Evolutionary conservation across 768 basidiomycete species (phyloP), one percentile per base, ranked within the genome.

Genomic region (Tulasnella sp.): DNA sequence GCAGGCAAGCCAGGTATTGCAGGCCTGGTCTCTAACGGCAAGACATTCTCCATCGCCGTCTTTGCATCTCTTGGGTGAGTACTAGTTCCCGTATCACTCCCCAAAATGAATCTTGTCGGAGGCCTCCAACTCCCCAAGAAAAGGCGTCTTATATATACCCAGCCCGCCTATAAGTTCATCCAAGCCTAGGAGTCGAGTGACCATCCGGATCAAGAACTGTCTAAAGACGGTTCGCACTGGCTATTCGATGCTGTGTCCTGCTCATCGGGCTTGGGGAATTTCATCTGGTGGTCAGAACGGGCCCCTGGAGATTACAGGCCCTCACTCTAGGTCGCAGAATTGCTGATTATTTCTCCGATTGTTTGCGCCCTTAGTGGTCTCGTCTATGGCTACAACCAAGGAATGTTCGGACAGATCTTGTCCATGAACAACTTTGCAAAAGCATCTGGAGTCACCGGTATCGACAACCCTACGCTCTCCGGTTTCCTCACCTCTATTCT

Each of bases 61-160:
- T 93, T 92, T 76, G 91, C 90, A 2, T 91, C 90, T 16, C 82
- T 92, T 26, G 91, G 91, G 78, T 90, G 90, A 76, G 79, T 93
- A 84, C 88, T 81, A 76, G 89, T 83, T 7, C 40, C 16, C 7
- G 40, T 40, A 40, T 16, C 40, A n/a, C n/a, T n/a, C n/a, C n/a
- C n/a, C n/a, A n/a, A 40, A 16, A 40, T 16, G 16, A 7, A 16
- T 40, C 7, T 40, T 16, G 8, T 40, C 16, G 40, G 40, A 40
- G 40, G 40, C 40, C 40, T 16, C 16, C 40, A 7, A 16, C 40
- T 40, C 40, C 40, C 40, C 40, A 16, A 7, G 40, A 7, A 7
- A 40, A 40, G 40, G 8, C 8, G 40, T 40, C 16, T 40, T 40
- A 16, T 22, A n/a, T n/a, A n/a, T n/a, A n/a, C n/a, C n/a, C n/a